Percentiles rank a stretch among this genome's conserved stretches.
Conservation (phyloP, 106 monocot species). For the Hemerocallis citrina region DNA sequence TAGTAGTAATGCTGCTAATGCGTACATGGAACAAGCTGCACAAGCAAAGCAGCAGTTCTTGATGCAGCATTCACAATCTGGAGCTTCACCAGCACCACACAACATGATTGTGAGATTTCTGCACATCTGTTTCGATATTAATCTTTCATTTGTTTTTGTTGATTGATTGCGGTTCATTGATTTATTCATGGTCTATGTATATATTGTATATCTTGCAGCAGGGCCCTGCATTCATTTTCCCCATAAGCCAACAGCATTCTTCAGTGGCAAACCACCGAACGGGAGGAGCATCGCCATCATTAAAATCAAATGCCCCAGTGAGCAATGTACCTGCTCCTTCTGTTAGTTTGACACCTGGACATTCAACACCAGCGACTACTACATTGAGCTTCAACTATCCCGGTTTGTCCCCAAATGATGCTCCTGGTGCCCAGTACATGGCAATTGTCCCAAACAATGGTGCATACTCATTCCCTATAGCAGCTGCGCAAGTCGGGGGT, state of each 20-base stretch:
- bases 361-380: conserved; percentile 4
- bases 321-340: conserved; percentile 20
- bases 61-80: conserved; percentile 39
- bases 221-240: conserved; percentile 71
- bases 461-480: conserved; percentile 66
- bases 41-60: conserved; percentile 50
- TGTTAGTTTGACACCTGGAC: conserved; percentile 18
- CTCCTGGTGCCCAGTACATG: conserved; percentile 51
- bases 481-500: conserved; percentile 42
- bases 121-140: not conserved
- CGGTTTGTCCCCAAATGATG: conserved; percentile 48
- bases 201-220: conserved; percentile 26
- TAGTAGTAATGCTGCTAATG: conserved; percentile 19
- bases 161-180: no score
- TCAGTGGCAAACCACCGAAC: conserved; percentile 19
- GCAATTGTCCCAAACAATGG: conserved; percentile 66
- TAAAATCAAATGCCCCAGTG: conserved; percentile 17
- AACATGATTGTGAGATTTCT: conserved; percentile 57
- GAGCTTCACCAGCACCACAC: conserved; percentile 15
- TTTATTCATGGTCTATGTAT: no score
- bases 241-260: conserved; percentile 74
- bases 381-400: conserved; percentile 66
- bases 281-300: conserved; percentile 15
- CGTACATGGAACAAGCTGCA: conserved; percentile 24
- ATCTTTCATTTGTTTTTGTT: not conserved